Conservation (phyloP, 2,329 filamentous ascomycete genomes). For the Alternaria arborescens region DNA sequence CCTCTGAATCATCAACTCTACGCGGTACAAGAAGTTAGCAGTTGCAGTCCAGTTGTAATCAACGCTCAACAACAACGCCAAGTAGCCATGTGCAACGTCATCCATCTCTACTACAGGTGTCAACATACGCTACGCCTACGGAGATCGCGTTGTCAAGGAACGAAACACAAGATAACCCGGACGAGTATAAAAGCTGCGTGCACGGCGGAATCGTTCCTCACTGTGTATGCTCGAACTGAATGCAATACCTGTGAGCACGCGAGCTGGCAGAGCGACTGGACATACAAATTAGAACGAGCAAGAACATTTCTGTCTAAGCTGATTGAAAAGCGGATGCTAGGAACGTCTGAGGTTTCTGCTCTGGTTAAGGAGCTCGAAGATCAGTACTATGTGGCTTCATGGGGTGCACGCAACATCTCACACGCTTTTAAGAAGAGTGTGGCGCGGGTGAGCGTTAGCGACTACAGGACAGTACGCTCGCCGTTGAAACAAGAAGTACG, state of each 20-base stretch:
- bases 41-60: too few relatives aligned
- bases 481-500: constrained; percentile 26
- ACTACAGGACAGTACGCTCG: constrained; percentile 14
- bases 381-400: constrained; percentile 16
- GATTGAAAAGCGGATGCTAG: constrained; percentile 5
- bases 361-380: constrained; percentile 25
- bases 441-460: constrained; percentile 9
- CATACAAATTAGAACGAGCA: constrained; percentile 25
- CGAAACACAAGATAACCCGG: constrained; percentile 31
- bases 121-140: constrained; percentile 36
- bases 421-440: constrained; percentile 10
- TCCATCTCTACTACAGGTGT: constrained; percentile 45
- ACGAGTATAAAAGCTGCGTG: constrained; percentile 35
- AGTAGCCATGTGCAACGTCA: constrained; percentile 51
- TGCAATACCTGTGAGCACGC: constrained; percentile 38
- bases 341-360: constrained; percentile 8
- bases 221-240: constrained; percentile 16
- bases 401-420: constrained; percentile 23
- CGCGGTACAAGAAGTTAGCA: too few relatives aligned
- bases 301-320: constrained; percentile 17
- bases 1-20: too few relatives aligned
- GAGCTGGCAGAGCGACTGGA: constrained; percentile 28
- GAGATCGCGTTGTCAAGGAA: constrained; percentile 47
- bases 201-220: constrained; percentile 33
- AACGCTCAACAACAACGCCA: too few relatives aligned